These are phyloP conservation scores for Rhytidhysteron rufulum DNA, from an alignment of 2,329 filamentous ascomycete genomes.

Conservation along the genomic window DNA sequence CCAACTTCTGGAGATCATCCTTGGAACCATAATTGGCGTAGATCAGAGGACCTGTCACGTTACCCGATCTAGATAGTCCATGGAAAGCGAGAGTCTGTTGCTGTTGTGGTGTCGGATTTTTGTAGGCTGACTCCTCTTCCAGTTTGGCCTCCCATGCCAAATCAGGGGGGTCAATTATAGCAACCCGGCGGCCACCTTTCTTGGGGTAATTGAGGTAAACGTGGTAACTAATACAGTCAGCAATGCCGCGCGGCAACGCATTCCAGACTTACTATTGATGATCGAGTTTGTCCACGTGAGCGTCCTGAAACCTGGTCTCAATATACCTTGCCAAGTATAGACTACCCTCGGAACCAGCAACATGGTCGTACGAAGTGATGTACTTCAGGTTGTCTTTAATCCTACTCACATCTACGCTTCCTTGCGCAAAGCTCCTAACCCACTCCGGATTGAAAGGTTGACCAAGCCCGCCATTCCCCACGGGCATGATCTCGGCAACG, in stretches of 20 bases:
- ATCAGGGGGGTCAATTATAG: conserved; percentile 69
- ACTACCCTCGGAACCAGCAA: conserved; percentile 93
- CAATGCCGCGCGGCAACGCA: no score
- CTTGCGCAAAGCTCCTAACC: conserved; percentile 71
- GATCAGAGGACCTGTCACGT: conserved; percentile 79
- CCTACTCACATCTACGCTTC: conserved; percentile 62
- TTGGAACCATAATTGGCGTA: conserved; percentile 90
- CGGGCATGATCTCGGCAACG: conserved; percentile 75
- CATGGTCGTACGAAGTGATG: conserved; percentile 79
- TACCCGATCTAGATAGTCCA: conserved; percentile 80
- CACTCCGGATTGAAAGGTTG: conserved; percentile 81
- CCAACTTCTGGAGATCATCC: conserved; percentile 73
- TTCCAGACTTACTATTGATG: conserved; percentile 61
- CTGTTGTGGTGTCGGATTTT: conserved; percentile 50
- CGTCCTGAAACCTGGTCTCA: conserved; percentile 68
- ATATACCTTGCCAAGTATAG: conserved; percentile 82
- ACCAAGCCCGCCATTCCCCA: conserved; percentile 53
- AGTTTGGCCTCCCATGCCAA: conserved; percentile 73
- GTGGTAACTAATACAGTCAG: conserved; percentile 51
- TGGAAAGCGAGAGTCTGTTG: conserved; percentile 78
- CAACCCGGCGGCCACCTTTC: conserved; percentile 70
- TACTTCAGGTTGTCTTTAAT: conserved; percentile 68
- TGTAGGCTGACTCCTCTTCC: conserved; percentile 73
- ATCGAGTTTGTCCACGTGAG: conserved; percentile 69
- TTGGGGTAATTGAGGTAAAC: conserved; percentile 93